Evolutionary conservation across 345 rosid species (phyloP).

Genomic region (Pseudoturritis turrita): DNA sequence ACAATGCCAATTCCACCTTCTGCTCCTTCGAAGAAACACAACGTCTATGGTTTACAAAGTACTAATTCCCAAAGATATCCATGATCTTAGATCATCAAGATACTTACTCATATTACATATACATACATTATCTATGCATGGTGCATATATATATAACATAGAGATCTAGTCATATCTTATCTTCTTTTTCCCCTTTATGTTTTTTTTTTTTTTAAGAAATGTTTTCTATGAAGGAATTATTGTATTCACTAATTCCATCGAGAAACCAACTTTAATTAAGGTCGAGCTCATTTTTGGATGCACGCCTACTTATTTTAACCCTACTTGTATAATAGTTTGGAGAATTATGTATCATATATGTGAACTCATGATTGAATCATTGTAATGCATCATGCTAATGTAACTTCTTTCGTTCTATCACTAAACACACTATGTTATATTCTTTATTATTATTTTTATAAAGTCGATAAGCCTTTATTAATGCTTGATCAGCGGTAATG

Average conservation of each 20-base stretch:
- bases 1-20: conserved; percentile 59
- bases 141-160: conserved; percentile 5
- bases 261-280: conserved; percentile 6
- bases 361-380: conserved; percentile 16
- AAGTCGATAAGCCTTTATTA: background rate
- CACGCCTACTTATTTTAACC: conserved; percentile 20
- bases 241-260: conserved; percentile 2
- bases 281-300: conserved; percentile 27
- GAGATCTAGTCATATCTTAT: conserved; percentile 7
- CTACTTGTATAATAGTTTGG: conserved; percentile 18
- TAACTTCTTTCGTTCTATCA: background rate
- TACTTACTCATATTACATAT: conserved; percentile 11
- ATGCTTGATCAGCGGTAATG: background rate
- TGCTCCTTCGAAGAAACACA: conserved; percentile 69
- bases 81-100: conserved; percentile 25
- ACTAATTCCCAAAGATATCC: conserved; percentile 24
- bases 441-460: background rate
- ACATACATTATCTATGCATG: background rate
- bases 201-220: background rate
- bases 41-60: conserved; percentile 44
- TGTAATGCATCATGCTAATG: conserved; percentile 10
- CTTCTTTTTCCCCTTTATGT: background rate
- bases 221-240: conserved; percentile 10
- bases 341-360: conserved; percentile 10
- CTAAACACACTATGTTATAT: background rate